phyloP scores from a whole-genome alignment of 2,329 filamentous ascomycete species.

The Fusarium hostae region DNA sequence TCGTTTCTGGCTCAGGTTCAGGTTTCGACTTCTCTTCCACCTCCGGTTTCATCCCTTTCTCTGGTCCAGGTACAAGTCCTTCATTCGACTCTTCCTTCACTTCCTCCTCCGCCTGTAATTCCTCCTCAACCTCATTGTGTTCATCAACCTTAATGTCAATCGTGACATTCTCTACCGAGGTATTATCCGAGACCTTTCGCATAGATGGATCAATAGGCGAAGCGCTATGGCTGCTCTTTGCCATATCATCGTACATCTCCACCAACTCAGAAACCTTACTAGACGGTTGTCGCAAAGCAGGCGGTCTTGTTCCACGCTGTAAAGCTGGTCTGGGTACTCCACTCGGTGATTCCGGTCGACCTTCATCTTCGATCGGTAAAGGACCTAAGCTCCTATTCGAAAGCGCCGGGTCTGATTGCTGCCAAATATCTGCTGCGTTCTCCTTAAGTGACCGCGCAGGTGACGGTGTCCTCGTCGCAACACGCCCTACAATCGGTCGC shows the following conservation, averaged over 20 bases:
- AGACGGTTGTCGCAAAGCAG: constrained; percentile 40
- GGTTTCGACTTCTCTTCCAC: not conserved
- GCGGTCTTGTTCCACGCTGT: constrained; percentile 9
- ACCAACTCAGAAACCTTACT: constrained; percentile 64
- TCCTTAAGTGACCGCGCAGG: constrained; percentile 21
- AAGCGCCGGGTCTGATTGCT: constrained; percentile 8
- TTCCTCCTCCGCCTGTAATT: not conserved
- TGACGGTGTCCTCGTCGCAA: constrained; percentile 26
- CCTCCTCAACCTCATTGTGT: not conserved
- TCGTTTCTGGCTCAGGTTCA: not conserved
- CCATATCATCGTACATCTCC: constrained; percentile 61
- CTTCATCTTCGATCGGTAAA: constrained; percentile 23
- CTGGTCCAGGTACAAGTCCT: not conserved
- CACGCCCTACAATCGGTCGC: constrained; percentile 20
- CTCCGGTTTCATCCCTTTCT: not conserved
- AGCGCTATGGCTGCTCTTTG: constrained; percentile 38
- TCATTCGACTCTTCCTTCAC: not conserved
- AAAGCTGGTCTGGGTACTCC: constrained; percentile 30
- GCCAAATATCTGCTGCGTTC: constrained; percentile 37
- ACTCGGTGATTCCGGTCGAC: constrained; percentile 34
- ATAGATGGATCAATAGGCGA: constrained; percentile 39
- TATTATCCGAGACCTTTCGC: constrained; percentile 19
- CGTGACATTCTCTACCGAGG: not conserved
- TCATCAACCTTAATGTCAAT: not conserved
- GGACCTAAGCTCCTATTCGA: constrained; percentile 22